phyloP scores from a whole-genome alignment of 768 basidiomycete genomes.

The Boletus coccyginus region DNA sequence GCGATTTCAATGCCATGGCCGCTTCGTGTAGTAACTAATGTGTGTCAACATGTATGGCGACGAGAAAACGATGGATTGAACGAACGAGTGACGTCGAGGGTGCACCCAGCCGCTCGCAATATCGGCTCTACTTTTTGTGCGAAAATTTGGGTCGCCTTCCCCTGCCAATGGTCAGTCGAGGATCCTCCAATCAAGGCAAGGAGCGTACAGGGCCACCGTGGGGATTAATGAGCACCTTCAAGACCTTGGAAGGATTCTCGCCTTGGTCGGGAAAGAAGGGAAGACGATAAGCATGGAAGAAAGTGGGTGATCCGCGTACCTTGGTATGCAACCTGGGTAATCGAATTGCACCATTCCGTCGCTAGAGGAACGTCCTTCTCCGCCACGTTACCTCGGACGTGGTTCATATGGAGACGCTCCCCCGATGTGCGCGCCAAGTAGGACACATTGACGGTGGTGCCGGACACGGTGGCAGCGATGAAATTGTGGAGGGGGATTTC shows the following conservation, averaged over 20 bases:
- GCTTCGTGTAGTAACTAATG: slow-evolving; percentile 56
- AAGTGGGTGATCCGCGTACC: slow-evolving; percentile 32
- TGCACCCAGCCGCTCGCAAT: slow-evolving; percentile 62
- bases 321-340: slow-evolving; percentile 61
- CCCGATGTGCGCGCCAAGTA: slow-evolving; percentile 49
- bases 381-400: slow-evolving; percentile 42
- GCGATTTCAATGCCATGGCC: slow-evolving; percentile 69
- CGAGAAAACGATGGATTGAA: background rate
- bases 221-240: slow-evolving; percentile 80
- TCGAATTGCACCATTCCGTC: slow-evolving; percentile 49
- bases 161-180: slow-evolving; percentile 38
- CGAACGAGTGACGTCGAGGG: slow-evolving; percentile 62
- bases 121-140: slow-evolving; percentile 65
- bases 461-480: slow-evolving; percentile 45
- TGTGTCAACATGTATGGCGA: background rate
- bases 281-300: slow-evolving; percentile 2
- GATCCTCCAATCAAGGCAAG: background rate
- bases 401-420: slow-evolving; percentile 34
- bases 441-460: slow-evolving; percentile 43
- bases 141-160: slow-evolving; percentile 56
- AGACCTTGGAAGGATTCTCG: slow-evolving; percentile 48
- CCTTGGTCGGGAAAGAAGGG: slow-evolving; percentile 32
- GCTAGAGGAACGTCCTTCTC: slow-evolving; percentile 35
- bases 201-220: slow-evolving; percentile 67
- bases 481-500: slow-evolving; percentile 49